A percentile compares a stretch with the other conserved stretches of the same genome.
These are phyloP conservation scores for Trichosanthes cucumerina DNA, from an alignment of 306 rosid species.

Conservation along the genomic window DNA sequence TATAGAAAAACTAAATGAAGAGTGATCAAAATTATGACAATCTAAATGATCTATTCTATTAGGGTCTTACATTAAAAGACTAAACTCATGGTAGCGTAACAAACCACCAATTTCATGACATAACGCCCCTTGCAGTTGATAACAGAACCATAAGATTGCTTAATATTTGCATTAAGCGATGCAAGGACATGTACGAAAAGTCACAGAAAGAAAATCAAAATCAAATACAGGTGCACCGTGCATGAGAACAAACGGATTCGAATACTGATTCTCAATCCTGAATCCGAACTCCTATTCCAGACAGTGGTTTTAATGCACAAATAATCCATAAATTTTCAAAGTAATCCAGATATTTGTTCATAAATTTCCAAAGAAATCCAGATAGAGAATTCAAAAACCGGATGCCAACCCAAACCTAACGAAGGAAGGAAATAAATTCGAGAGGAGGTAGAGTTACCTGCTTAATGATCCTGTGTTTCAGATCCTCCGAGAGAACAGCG, in stretches of 20 bases:
- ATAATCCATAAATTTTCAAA: neutral
- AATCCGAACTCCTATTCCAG: neutral
- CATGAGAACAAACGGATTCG: neutral
- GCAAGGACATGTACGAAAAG: neutral
- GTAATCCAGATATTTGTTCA: neutral
- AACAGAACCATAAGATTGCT: neutral
- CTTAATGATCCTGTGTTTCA: constrained; percentile 60
- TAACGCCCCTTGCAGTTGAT: neutral
- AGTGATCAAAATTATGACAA: neutral
- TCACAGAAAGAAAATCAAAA: neutral
- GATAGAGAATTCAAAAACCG: neutral
- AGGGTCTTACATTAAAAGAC: neutral
- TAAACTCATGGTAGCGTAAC: neutral
- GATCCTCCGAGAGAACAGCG: constrained; percentile 55
- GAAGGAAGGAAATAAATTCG: neutral
- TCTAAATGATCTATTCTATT: neutral
- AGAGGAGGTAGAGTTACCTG: constrained; percentile 39
- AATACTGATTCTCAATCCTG: neutral
- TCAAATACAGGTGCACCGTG: neutral
- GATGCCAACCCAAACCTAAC: neutral
- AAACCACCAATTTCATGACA: neutral
- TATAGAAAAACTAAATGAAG: neutral
- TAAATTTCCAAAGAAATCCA: neutral
- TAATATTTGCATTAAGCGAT: neutral
- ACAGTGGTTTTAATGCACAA: neutral